These are phyloP conservation scores for Senna siamea DNA, from an alignment of 306 rosid species.

Conservation along the genomic window DNA sequence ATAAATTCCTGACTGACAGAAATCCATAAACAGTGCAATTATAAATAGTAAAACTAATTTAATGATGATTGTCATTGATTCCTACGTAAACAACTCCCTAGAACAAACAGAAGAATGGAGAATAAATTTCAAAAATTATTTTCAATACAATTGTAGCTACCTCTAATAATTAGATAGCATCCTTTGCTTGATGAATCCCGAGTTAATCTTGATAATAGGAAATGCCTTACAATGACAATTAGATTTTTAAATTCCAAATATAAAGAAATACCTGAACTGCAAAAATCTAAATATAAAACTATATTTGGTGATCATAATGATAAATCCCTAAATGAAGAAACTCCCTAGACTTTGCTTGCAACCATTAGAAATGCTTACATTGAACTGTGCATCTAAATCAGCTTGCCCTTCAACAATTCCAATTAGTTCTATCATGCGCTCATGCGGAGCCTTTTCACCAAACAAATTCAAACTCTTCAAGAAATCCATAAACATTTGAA, in stretches of 20 bases:
- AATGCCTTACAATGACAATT: not conserved
- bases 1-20: no score
- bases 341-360: not conserved
- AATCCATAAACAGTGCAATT: not conserved
- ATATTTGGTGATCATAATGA: not conserved
- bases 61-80: not conserved
- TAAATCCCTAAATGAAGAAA: not conserved
- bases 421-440: slow-evolving; percentile 87
- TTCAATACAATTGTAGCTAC: not conserved
- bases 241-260: slow-evolving; percentile 3
- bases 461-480: slow-evolving; percentile 81
- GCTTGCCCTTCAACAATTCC: slow-evolving; percentile 99
- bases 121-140: not conserved
- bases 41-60: not conserved
- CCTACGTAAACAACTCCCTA: not conserved
- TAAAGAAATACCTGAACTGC: not conserved
- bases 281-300: not conserved
- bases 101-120: not conserved
- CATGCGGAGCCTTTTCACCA: slow-evolving; percentile 91
- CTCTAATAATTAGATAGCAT: not conserved
- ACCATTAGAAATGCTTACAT: slow-evolving; percentile 45
- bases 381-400: slow-evolving; percentile 85
- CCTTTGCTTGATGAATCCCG: not conserved
- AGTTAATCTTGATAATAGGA: not conserved
- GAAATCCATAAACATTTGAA: slow-evolving; percentile 94